Evolutionary conservation across 495 filamentous ascomycete genomes (phyloP).

Genomic region (Hypoxylon perforatum): DNA sequence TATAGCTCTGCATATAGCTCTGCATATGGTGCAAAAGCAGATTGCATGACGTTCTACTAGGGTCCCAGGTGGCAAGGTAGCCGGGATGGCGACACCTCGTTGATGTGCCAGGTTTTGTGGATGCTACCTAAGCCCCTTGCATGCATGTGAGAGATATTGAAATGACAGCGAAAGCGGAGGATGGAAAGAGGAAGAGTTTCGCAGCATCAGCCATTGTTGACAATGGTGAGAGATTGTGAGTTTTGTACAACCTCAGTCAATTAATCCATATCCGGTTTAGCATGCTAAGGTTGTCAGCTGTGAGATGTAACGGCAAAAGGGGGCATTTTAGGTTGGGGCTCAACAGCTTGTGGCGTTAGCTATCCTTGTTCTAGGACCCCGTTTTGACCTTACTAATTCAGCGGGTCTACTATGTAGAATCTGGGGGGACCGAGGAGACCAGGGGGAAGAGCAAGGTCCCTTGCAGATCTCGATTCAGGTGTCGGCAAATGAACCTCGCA

Average conservation of each 20-base stretch:
- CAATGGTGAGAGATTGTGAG: not conserved
- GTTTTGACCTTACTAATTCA: not conserved
- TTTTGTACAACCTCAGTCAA: not conserved
- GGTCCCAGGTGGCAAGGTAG: conserved; percentile 36
- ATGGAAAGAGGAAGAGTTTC: conserved; percentile 12
- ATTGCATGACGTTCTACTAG: conserved; percentile 13
- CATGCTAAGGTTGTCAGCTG: not conserved
- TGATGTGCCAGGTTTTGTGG: conserved; percentile 22
- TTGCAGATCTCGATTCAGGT: conserved; percentile 17
- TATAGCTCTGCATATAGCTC: not conserved
- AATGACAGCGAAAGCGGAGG: conserved; percentile 19
- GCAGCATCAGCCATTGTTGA: conserved; percentile 24
- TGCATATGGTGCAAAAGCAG: conserved; percentile 23
- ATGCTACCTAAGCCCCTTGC: conserved; percentile 13
- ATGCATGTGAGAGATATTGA: conserved; percentile 15
- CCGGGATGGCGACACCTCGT: conserved; percentile 26
- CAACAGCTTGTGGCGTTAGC: conserved; percentile 29
- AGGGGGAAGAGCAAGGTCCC: conserved; percentile 1
- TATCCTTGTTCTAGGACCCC: not conserved
- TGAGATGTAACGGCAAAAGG: no score
- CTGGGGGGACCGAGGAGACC: no score
- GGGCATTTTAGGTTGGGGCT: conserved; percentile 10
- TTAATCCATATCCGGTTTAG: not conserved
- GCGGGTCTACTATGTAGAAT: no score
- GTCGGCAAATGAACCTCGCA: not conserved